Base-by-base conservation (phyloP, 305 asterid species). In the Salvia sclarea region DNA sequence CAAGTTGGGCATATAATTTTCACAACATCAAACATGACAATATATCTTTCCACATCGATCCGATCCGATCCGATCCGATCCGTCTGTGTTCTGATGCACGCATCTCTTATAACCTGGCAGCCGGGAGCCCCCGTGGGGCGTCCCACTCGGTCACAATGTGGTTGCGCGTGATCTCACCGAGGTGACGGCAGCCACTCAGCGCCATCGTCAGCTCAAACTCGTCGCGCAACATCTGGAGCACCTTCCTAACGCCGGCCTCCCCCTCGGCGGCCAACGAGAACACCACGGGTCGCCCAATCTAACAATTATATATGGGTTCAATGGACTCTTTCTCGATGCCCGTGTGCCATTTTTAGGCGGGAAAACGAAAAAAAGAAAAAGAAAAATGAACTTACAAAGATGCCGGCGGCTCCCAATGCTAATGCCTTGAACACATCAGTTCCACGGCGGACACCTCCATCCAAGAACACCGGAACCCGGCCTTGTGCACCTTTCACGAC, bases 181-280 rank as follows among this genome's bases (percentile, higher is more conserved):
- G 76, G 11, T 91, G 78, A 58, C 85, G 80, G 53, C 98, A 90
- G 0, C 98, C 98, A 50, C 95, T 88, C 87, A 92, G 75, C 13
- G 96, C 97, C 97, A 92, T 92, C 5, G 96, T 90, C 61, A 92
- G 87, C 78, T 90, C 98, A 76, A 92, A 90, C 79, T 92, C 98
- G 0, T 88, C 91, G 0, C 90, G 91, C 80, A 92, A 31, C 98
- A 90, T 92, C 71, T 90, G 89, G 38, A 92, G 95, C 21, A 83
- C 92, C 58, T 92, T 92, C 35, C 80, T 82, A 5, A 90, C 79
- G 0, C 98, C 97, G 2, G 93, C 87, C 76, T 92, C 98, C 66
- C 97, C 98, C 5, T 88, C 97, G 6, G 95, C 84, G 30, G 97
- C 98, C 85, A 92, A 76, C 0, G 97, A 75, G 84, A 84, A 92